Evolutionary conservation across 257 asterid species (phyloP).

Genomic region (Fraxinus pennsylvanica): DNA sequence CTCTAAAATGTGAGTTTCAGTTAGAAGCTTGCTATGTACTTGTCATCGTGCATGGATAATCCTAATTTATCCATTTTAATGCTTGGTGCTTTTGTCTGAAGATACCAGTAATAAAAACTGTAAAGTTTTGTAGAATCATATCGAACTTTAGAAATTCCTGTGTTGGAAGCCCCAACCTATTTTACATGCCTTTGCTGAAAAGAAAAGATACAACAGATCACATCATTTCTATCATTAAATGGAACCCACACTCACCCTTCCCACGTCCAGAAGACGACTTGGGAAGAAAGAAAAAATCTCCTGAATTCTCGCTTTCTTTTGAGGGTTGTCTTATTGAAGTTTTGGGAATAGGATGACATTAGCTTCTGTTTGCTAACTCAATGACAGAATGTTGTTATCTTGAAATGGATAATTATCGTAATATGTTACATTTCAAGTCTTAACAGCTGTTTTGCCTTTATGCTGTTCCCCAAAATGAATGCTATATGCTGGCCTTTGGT

Average conservation of each 20-base stretch:
- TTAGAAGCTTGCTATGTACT: conserved; percentile 6
- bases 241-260: neutral
- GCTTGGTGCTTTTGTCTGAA: conserved; percentile 14
- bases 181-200: neutral
- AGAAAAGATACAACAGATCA: neutral
- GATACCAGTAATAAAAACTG: neutral
- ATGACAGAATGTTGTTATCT: neutral
- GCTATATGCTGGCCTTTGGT: conserved; percentile 10
- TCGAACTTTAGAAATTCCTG: neutral
- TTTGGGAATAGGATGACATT: neutral
- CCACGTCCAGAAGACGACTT: neutral
- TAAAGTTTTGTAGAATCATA: neutral
- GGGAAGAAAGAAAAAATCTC: neutral
- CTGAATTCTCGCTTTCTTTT: neutral
- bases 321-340: neutral
- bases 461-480: conserved; percentile 9
- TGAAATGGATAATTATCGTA: conserved; percentile 8
- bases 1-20: conserved; percentile 75
- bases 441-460: conserved; percentile 11
- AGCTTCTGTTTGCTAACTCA: neutral
- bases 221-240: neutral
- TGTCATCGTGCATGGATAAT: conserved; percentile 3
- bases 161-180: neutral
- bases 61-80: conserved; percentile 13
- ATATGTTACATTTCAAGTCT: neutral